These are phyloP conservation scores for Pleomassaria siparia DNA, from an alignment of 2,329 filamentous ascomycete genomes.

Conservation along the genomic window DNA sequence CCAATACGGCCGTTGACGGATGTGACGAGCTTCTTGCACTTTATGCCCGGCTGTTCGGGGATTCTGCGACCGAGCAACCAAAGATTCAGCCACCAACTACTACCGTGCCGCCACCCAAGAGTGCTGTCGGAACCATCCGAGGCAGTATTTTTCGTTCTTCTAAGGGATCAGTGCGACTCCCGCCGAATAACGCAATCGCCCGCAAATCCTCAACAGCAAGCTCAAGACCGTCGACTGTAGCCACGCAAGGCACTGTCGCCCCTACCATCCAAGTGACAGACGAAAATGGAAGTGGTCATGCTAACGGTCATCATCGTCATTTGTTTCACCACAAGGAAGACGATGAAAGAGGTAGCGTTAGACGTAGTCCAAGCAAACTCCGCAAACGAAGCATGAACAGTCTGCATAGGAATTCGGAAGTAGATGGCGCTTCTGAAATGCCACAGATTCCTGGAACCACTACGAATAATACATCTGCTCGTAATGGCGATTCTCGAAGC, in stretches of 20 bases:
- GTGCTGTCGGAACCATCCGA: constrained; percentile 66
- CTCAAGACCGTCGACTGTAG: constrained; percentile 28
- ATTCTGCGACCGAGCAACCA: constrained; percentile 44
- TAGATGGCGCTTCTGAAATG: constrained; percentile 24
- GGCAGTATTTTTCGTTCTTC: constrained; percentile 79
- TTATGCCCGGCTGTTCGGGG: constrained; percentile 79
- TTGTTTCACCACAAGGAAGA: constrained; percentile 39
- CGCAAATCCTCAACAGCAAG: constrained; percentile 29
- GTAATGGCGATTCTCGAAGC: constrained; percentile 13
- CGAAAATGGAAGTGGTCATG: constrained; percentile 51
- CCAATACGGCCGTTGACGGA: constrained; percentile 82
- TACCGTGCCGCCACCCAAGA: constrained; percentile 58
- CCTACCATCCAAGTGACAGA: constrained; percentile 78
- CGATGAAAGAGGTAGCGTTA: constrained; percentile 38
- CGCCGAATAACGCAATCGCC: constrained; percentile 19
- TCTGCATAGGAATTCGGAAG: constrained; percentile 27
- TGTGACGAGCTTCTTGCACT: constrained; percentile 81
- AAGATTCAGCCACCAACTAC: constrained; percentile 47
- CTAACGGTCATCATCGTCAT: constrained; percentile 38
- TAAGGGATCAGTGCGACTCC: constrained; percentile 31
- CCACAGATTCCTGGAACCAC: constrained; percentile 25
- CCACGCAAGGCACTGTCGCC: constrained; percentile 43
- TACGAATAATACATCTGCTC: constrained; percentile 19
- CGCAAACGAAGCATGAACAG: constrained; percentile 45
- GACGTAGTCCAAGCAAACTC: constrained; percentile 42